phyloP scores from a whole-genome alignment of 345 rosid genomes.

The Odontarrhena argentea region DNA sequence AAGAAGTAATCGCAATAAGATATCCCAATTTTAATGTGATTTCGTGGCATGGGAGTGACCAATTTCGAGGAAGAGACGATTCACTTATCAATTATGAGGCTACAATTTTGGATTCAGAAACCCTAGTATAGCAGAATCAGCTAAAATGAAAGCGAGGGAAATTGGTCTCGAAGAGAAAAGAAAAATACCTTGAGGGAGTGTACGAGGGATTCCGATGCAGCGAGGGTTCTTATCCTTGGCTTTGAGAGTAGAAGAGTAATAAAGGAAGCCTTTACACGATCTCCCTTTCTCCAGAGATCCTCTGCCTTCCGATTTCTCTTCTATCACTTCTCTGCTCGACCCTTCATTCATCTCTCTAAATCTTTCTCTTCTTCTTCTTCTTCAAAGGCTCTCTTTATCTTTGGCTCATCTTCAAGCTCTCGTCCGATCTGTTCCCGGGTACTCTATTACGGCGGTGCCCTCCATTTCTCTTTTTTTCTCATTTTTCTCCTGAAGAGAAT shows the following conservation, averaged over 20 bases:
- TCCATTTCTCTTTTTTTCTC: not conserved
- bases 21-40: not conserved
- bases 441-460: slow-evolving; percentile 29
- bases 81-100: not conserved
- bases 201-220: slow-evolving; percentile 67
- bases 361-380: not conserved
- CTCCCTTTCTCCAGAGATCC: slow-evolving; percentile 48
- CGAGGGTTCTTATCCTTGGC: slow-evolving; percentile 62
- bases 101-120: not conserved
- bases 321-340: slow-evolving; percentile 38
- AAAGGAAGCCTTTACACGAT: slow-evolving; percentile 68
- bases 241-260: slow-evolving; percentile 61
- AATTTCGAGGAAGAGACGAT: not conserved
- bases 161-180: not conserved
- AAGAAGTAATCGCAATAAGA: not conserved
- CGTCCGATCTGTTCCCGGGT: slow-evolving; percentile 24
- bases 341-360: slow-evolving; percentile 36
- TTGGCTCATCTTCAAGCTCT: slow-evolving; percentile 24
- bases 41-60: not conserved
- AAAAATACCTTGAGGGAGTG: slow-evolving; percentile 50
- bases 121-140: slow-evolving; percentile 16
- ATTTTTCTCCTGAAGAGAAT: not conserved
- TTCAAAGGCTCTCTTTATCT: not conserved
- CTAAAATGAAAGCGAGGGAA: too few relatives aligned
- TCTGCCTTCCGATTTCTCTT: slow-evolving; percentile 25